These are phyloP conservation scores for Artemisia argyi DNA, from an alignment of 129 eudicot genomes.

Conservation along the genomic window DNA sequence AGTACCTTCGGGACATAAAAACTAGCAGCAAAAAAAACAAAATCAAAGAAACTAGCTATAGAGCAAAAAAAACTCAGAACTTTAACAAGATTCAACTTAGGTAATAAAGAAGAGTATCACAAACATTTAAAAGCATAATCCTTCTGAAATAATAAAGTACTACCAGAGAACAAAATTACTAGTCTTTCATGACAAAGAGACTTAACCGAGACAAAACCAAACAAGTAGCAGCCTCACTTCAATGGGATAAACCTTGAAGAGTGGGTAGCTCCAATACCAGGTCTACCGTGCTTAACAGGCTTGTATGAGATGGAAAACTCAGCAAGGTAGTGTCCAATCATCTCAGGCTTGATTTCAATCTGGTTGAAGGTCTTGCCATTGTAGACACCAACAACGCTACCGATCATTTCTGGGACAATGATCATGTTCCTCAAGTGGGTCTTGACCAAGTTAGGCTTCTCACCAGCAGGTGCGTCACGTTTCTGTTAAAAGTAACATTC, in stretches of 20 bases:
- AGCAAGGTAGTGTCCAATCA: constrained; percentile 93
- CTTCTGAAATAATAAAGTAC: background rate
- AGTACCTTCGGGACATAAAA: too few species aligned
- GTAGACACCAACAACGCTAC: constrained; percentile 90
- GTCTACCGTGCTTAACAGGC: constrained; percentile 99
- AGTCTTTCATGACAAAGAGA: background rate
- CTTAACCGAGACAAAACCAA: background rate
- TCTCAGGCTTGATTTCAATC: constrained; percentile 93
- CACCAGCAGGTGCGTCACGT: constrained; percentile 95
- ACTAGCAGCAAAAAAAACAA: too few species aligned
- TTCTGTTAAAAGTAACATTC: constrained; percentile 41
- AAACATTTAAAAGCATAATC: background rate
- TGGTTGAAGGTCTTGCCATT: constrained; percentile 95
- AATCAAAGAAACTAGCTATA: background rate
- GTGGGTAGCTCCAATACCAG: constrained; percentile 99
- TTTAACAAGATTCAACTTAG: background rate
- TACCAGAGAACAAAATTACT: constrained; percentile 13
- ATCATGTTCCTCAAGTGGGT: constrained; percentile 93
- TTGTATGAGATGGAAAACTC: constrained; percentile 93
- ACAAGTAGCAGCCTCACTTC: constrained; percentile 44
- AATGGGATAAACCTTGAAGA: constrained; percentile 97
- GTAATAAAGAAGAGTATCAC: constrained; percentile 10
- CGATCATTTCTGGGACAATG: constrained; percentile 96
- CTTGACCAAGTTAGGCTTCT: constrained; percentile 85
- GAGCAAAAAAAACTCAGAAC: constrained; percentile 9